Evolutionary conservation across 306 rosid genomes (phyloP).

Genomic region (Potentilla sterilis): DNA sequence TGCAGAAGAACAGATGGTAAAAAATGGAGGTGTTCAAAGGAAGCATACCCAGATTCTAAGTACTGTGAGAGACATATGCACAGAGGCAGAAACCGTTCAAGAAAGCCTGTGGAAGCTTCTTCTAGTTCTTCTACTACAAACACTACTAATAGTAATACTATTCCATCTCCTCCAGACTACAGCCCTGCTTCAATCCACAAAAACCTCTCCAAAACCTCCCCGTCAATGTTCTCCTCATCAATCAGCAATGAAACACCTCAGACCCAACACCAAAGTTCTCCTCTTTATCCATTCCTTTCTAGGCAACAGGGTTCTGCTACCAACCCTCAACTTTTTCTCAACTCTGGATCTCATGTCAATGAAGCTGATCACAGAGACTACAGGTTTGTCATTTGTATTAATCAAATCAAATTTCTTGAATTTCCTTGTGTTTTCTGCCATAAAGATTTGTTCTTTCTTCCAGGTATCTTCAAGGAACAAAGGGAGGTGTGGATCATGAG

Average conservation of each 20-base stretch:
- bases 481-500: conserved; percentile 65
- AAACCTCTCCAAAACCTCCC: conserved; percentile 37
- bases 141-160: conserved; percentile 12
- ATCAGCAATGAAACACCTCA: conserved; percentile 30
- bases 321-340: conserved; percentile 58
- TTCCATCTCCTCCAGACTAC: conserved; percentile 8
- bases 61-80: conserved; percentile 99
- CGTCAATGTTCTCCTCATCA: conserved; percentile 45
- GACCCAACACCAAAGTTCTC: conserved; percentile 45
- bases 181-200: conserved; percentile 40
- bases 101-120: conserved; percentile 99
- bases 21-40: conserved; percentile 99
- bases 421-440: conserved; percentile 6
- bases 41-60: conserved; percentile 97
- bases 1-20: conserved; percentile 99
- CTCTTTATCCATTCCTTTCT: conserved; percentile 54
- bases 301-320: conserved; percentile 47
- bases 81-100: conserved; percentile 99
- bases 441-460: conserved; percentile 17
- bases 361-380: conserved; percentile 53
- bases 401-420: not conserved
- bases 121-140: conserved; percentile 32
- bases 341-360: conserved; percentile 54
- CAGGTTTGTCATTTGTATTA: conserved; percentile 42
- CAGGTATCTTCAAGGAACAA: conserved; percentile 67